These are phyloP conservation scores for Candida caryicola DNA, from an alignment of 805 yeast species.

Conservation along the genomic window DNA sequence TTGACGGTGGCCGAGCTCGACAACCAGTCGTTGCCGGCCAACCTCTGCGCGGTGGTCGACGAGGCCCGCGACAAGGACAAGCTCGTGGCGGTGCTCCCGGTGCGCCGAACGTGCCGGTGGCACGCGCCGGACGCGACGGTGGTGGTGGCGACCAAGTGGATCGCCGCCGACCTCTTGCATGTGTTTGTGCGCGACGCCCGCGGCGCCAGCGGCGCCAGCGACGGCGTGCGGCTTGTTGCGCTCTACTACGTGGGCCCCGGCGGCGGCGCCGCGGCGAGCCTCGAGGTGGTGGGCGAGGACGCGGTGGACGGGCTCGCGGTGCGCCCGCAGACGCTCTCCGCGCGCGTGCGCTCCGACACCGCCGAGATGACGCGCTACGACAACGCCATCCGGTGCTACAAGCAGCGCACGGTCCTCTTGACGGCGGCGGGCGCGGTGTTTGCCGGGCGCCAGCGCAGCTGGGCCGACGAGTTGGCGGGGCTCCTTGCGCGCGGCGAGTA, in stretches of 20 bases:
- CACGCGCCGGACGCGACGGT: slow-evolving; percentile 7
- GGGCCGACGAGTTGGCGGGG: slow-evolving; percentile 63
- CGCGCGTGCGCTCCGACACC: not conserved
- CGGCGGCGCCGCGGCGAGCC: not conserved
- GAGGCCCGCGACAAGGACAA: slow-evolving; percentile 39
- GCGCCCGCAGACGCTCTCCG: not conserved
- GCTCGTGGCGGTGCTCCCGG: slow-evolving; percentile 27
- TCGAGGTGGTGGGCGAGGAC: not conserved
- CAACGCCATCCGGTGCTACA: slow-evolving; percentile 20
- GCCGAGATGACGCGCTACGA: slow-evolving; percentile 6
- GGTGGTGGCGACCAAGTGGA: slow-evolving; percentile 59
- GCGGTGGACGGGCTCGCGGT: not conserved
- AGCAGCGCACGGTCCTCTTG: slow-evolving; percentile 22
- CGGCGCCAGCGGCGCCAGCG: no score
- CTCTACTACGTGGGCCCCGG: not conserved
- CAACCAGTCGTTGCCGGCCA: slow-evolving; percentile 32
- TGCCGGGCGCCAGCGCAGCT: slow-evolving; percentile 59
- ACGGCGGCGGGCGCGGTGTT: slow-evolving; percentile 39
- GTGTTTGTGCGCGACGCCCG: slow-evolving; percentile 18
- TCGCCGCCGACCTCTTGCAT: slow-evolving; percentile 25
- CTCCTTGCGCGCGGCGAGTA: slow-evolving; percentile 50
- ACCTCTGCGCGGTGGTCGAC: slow-evolving; percentile 23
- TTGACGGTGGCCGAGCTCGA: slow-evolving; percentile 54
- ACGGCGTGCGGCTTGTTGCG: not conserved
- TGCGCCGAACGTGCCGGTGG: slow-evolving; percentile 25